phyloP scores from a whole-genome alignment of 2,329 filamentous ascomycete genomes.

The Xylariaceae sp. region DNA sequence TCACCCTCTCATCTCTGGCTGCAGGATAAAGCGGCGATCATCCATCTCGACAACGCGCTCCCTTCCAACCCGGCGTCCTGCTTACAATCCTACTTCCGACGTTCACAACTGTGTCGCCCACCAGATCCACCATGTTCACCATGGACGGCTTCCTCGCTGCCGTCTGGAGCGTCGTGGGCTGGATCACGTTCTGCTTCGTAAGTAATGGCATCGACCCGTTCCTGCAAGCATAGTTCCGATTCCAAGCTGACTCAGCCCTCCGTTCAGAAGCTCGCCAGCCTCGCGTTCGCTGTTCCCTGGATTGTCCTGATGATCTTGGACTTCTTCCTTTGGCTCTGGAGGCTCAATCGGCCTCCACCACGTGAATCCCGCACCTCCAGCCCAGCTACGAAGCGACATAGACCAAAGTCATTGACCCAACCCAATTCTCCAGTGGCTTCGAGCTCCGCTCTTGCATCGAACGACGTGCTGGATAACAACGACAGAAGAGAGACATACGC shows the following conservation, averaged over 20 bases:
- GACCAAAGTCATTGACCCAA: conserved; percentile 7
- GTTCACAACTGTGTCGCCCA: too few species aligned
- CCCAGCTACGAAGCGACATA: conserved; percentile 17
- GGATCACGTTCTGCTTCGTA: conserved; percentile 35
- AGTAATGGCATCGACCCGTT: conserved; percentile 6
- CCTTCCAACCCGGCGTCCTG: too few species aligned
- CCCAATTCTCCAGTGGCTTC: conserved; percentile 4
- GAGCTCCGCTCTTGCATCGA: conserved; percentile 14
- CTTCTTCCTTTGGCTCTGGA: conserved; percentile 52
- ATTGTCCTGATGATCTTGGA: conserved; percentile 49
- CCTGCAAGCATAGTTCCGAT: not conserved
- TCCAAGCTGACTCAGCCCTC: conserved; percentile 8
- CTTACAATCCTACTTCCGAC: too few species aligned
- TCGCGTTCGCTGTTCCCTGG: conserved; percentile 47
- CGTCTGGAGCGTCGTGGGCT: conserved; percentile 29
- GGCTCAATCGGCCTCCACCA: conserved; percentile 33
- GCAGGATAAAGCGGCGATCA: too few species aligned
- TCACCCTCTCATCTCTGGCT: too few species aligned
- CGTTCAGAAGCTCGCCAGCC: conserved; percentile 33
- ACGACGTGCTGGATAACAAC: conserved; percentile 4
- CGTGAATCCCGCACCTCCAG: conserved; percentile 20
- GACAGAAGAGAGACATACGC: conserved; percentile 20
- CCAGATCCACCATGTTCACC: too few species aligned
- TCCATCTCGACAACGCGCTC: too few species aligned
- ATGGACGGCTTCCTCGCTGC: conserved; percentile 16